Conservation (phyloP, 495 filamentous ascomycete genomes). For the Podospora tetraspora region DNA sequence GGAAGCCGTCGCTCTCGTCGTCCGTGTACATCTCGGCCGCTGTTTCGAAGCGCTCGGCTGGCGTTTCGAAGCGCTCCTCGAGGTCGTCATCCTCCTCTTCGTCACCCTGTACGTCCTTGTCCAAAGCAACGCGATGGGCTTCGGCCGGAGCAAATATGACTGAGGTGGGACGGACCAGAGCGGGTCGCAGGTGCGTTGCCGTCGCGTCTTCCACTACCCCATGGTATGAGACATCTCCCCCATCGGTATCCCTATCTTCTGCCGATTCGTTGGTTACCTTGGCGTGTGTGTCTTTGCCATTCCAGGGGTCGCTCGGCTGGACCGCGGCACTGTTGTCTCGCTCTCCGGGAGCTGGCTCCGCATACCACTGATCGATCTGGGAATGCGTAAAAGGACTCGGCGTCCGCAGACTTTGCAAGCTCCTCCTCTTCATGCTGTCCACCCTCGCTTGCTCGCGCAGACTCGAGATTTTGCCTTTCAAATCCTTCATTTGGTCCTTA, state of each 20-base stretch:
- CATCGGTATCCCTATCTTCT: slow-evolving; percentile 14
- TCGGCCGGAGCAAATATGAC: slow-evolving; percentile 9
- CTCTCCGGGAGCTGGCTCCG: slow-evolving; percentile 37
- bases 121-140: not conserved
- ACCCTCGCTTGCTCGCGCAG: slow-evolving; percentile 76
- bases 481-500: slow-evolving; percentile 86
- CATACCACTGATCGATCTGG: slow-evolving; percentile 63
- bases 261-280: slow-evolving; percentile 1
- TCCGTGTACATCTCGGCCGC: slow-evolving; percentile 24
- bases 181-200: slow-evolving; percentile 8
- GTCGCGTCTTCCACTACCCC: slow-evolving; percentile 12
- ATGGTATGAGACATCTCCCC: slow-evolving; percentile 23
- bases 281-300: slow-evolving; percentile 33
- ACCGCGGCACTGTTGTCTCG: slow-evolving; percentile 12
- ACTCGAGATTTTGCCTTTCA: slow-evolving; percentile 85
- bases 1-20: slow-evolving; percentile 14
- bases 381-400: slow-evolving; percentile 80
- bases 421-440: slow-evolving; percentile 76
- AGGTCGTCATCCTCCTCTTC: slow-evolving; percentile 17
- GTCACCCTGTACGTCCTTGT: not conserved
- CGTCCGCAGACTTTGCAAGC: slow-evolving; percentile 75
- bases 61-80: slow-evolving; percentile 37
- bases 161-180: slow-evolving; percentile 3
- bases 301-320: slow-evolving; percentile 27
- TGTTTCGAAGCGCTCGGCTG: slow-evolving; percentile 34